Percentiles rank a stretch among this genome's conserved stretches.
Evolutionary conservation across 148 eudicot genomes (phyloP).

Genomic region (Rhododendron simsii): DNA sequence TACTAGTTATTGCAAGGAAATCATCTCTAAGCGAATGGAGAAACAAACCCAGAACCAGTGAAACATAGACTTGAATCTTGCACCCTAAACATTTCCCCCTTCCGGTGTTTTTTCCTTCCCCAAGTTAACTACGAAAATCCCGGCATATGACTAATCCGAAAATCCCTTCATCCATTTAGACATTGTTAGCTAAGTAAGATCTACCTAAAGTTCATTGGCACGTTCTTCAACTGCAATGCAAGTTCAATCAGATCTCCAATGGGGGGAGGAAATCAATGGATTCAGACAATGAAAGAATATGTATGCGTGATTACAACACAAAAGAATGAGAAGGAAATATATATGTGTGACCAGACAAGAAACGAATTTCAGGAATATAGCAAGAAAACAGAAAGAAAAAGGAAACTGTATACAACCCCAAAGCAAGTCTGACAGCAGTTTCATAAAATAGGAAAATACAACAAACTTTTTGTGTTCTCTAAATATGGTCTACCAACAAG

Average conservation of each 20-base stretch:
- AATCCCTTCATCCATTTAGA: background rate
- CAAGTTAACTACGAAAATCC: background rate
- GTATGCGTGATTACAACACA: background rate
- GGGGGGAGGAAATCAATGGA: background rate
- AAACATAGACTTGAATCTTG: background rate
- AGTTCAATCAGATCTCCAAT: background rate
- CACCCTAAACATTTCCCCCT: background rate
- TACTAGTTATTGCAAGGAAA: background rate
- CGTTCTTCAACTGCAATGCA: background rate
- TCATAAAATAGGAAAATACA: slow-evolving; percentile 5
- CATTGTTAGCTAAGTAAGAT: background rate
- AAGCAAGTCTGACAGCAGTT: slow-evolving; percentile 2
- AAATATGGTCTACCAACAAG: background rate
- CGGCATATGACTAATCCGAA: background rate
- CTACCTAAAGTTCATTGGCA: background rate
- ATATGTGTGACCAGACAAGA: background rate
- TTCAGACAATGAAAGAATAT: background rate
- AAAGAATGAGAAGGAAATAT: background rate
- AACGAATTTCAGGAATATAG: background rate
- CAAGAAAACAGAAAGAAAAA: background rate
- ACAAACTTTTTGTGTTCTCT: background rate
- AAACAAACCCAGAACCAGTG: background rate
- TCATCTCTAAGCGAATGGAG: background rate
- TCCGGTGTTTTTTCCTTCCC: background rate
- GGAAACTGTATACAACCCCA: background rate